Evolutionary conservation across 441 rosid genomes (phyloP).

Genomic region (Syzygium malaccense): DNA sequence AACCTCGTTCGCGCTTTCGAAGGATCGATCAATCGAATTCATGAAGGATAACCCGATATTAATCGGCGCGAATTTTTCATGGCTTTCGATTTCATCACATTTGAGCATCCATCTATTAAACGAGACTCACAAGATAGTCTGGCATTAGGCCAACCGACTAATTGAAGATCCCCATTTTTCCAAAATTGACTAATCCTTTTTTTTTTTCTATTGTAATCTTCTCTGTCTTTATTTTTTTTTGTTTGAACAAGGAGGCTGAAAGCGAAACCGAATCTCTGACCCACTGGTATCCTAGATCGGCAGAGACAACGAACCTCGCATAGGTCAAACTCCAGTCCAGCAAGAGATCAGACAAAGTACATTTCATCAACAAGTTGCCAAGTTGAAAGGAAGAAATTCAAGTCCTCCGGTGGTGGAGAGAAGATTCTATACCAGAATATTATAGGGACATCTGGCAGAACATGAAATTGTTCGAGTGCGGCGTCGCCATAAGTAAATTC

Average conservation of each 20-base stretch:
- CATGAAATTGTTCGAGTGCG: background rate
- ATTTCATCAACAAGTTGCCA: background rate
- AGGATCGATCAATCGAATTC: background rate
- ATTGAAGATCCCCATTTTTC: too few species aligned
- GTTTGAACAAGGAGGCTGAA: background rate
- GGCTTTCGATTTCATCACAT: too few species aligned
- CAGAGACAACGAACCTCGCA: background rate
- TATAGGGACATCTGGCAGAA: background rate
- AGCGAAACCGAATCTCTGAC: background rate
- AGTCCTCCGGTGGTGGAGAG: background rate
- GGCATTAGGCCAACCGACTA: too few species aligned
- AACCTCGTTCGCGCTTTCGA: fast-evolving
- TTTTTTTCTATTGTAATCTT: too few species aligned
- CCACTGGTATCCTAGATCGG: background rate
- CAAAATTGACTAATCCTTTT: too few species aligned
- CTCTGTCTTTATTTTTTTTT: too few species aligned
- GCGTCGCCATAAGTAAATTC: background rate
- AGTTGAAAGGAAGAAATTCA: background rate
- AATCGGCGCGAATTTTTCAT: too few species aligned
- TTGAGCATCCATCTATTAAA: too few species aligned
- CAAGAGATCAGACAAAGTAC: background rate
- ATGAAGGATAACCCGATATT: too few species aligned
- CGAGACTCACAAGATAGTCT: too few species aligned
- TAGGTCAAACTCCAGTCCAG: background rate
- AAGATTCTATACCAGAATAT: background rate